Evolutionary conservation across 371 early-diverging fungal species (phyloP).

Genomic region (Apophysomyces sp.): DNA sequence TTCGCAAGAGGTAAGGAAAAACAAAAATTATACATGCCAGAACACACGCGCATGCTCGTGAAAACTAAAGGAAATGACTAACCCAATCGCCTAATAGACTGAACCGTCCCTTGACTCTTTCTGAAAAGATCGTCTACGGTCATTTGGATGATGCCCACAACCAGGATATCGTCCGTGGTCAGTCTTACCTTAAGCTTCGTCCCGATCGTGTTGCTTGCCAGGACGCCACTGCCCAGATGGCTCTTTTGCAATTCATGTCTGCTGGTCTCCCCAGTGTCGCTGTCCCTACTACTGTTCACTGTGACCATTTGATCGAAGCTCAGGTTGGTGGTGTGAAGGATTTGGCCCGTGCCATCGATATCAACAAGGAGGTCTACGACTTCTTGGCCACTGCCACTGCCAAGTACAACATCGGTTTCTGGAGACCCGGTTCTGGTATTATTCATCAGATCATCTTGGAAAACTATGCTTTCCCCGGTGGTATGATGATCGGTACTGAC

Average conservation of each 20-base stretch:
- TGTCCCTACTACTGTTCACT: constrained; percentile 94
- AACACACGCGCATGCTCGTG: neutral
- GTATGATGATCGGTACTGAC: constrained; percentile 96
- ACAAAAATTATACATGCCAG: neutral
- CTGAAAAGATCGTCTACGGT: constrained; percentile 95
- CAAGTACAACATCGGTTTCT: constrained; percentile 96
- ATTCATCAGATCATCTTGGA: constrained; percentile 98
- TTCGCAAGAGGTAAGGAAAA: constrained; percentile 74
- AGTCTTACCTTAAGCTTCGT: constrained; percentile 86
- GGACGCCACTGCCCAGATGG: constrained; percentile 98
- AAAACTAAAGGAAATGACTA: neutral
- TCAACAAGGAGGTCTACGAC: constrained; percentile 95
- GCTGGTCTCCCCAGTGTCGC: constrained; percentile 86
- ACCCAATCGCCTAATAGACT: constrained; percentile 42
- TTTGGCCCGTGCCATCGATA: constrained; percentile 82
- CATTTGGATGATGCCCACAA: constrained; percentile 89
- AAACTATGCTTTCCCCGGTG: constrained; percentile 98
- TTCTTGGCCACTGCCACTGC: constrained; percentile 85
- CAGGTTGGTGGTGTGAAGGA: constrained; percentile 85
- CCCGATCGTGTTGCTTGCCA: constrained; percentile 97
- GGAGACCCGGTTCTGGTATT: constrained; percentile 96
- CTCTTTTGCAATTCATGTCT: constrained; percentile 95
- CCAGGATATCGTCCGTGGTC: constrained; percentile 83
- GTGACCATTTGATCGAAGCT: constrained; percentile 97
- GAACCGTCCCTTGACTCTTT: constrained; percentile 82